Conservation (phyloP, 1,139 yeast genomes). For the Saccharomyces hybrid region DNA sequence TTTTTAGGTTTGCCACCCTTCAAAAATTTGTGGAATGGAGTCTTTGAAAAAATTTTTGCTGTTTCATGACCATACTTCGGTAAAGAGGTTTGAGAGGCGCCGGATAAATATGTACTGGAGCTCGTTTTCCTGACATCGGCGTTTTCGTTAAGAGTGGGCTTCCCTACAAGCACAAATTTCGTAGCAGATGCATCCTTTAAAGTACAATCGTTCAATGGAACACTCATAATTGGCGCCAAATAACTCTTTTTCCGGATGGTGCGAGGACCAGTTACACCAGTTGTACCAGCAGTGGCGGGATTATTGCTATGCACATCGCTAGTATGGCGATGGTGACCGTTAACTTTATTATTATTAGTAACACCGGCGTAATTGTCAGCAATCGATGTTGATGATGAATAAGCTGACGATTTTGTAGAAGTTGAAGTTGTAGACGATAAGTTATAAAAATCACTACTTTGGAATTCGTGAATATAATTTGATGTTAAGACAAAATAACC, state of each 20-base stretch:
- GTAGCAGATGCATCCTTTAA: conserved; percentile 33
- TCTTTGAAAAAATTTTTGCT: not conserved
- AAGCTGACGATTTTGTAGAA: conserved; percentile 13
- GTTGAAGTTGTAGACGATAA: not conserved
- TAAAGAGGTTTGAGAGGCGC: not conserved
- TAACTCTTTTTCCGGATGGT: conserved; percentile 2
- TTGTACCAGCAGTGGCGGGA: not conserved
- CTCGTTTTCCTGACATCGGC: not conserved
- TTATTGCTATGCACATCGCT: conserved; percentile 6
- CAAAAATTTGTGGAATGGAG: not conserved
- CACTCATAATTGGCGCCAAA: conserved; percentile 37
- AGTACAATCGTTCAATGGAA: conserved; percentile 35
- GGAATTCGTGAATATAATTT: conserved; percentile 65
- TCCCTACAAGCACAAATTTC: conserved; percentile 29
- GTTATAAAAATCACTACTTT: conserved; percentile 45
- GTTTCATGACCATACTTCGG: not conserved
- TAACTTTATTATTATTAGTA: not conserved
- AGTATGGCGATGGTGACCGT: not conserved
- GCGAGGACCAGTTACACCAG: not conserved
- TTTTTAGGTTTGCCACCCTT: not conserved
- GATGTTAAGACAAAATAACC: conserved; percentile 71
- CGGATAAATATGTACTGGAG: not conserved
- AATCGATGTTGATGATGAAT: conserved; percentile 21
- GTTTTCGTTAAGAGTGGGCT: conserved; percentile 16
- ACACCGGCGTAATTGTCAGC: not conserved